Evolutionary conservation across 805 yeast genomes (phyloP).

Genomic region (Ogataea populi-albae): DNA sequence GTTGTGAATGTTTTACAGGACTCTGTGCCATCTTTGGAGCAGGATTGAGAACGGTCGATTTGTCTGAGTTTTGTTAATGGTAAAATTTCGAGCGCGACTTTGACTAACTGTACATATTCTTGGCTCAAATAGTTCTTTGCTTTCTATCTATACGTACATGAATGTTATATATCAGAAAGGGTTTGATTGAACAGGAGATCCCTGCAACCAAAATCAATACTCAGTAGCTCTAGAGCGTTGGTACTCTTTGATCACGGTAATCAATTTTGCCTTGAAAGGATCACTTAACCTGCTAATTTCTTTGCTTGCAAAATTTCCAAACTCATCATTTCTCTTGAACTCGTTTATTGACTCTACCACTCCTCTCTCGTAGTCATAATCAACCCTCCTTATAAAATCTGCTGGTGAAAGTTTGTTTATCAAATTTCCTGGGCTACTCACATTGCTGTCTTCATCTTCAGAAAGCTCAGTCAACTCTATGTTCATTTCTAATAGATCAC

Average conservation of each 20-base stretch:
- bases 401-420: conserved; percentile 7
- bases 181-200: too few species aligned
- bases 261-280: conserved; percentile 13
- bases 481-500: conserved; percentile 46
- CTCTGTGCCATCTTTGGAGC: conserved; percentile 25
- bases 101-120: neutral
- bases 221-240: neutral
- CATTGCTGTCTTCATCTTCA: conserved; percentile 4
- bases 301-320: conserved; percentile 17
- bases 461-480: conserved; percentile 24
- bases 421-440: too few species aligned
- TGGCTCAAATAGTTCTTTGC: conserved; percentile 1
- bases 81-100: neutral
- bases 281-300: conserved; percentile 21
- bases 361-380: conserved; percentile 7
- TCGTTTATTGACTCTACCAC: conserved; percentile 15
- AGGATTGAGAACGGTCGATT: conserved; percentile 14
- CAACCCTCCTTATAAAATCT: conserved; percentile 18
- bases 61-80: conserved; percentile 2
- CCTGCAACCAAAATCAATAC: too few species aligned
- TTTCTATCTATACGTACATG: too few species aligned
- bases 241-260: conserved; percentile 9
- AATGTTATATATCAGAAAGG: too few species aligned
- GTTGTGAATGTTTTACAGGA: conserved; percentile 65
- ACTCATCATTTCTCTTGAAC: conserved; percentile 21